phyloP scores from a whole-genome alignment of 257 asterid genomes.

The Fraxinus cuspidata region DNA sequence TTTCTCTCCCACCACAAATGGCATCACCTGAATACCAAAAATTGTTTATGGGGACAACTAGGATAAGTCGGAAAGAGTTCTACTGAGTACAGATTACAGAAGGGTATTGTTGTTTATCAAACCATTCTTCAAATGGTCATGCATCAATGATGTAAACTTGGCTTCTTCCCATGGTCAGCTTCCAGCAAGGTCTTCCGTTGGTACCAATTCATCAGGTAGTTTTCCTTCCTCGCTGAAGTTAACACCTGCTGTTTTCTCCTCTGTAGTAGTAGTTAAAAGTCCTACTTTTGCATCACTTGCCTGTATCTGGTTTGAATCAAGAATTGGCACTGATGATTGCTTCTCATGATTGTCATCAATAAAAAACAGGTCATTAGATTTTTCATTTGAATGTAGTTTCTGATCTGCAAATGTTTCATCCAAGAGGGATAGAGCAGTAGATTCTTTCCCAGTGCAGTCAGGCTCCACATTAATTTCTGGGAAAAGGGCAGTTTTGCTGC shows the following conservation, averaged over 20 bases:
- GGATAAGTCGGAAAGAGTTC: conserved; percentile 34
- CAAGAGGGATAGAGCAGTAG: conserved; percentile 29
- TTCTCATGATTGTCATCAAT: conserved; percentile 34
- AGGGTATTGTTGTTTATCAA: conserved; percentile 21
- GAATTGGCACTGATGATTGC: conserved; percentile 34
- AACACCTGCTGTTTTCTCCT: conserved; percentile 27
- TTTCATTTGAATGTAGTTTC: conserved; percentile 32
- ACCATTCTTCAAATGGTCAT: conserved; percentile 41
- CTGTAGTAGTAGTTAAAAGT: conserved; percentile 13
- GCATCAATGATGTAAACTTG: conserved; percentile 31
- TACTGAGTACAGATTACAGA: conserved; percentile 36
- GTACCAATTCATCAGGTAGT: conserved; percentile 6
- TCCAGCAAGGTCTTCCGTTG: conserved; percentile 23
- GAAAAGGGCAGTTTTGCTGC: conserved; percentile 31
- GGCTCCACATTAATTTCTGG: conserved; percentile 29
- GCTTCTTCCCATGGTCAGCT: conserved; percentile 35
- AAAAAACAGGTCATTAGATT: conserved; percentile 27
- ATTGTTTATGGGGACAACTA: conserved; percentile 33
- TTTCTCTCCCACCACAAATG: conserved; percentile 44
- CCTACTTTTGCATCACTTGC: conserved; percentile 8
- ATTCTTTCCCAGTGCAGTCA: conserved; percentile 34
- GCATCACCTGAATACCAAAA: conserved; percentile 39
- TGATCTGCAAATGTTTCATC: conserved; percentile 29
- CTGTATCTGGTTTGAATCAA: conserved; percentile 19
- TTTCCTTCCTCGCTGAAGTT: neutral